Conservation (phyloP, 2,329 filamentous ascomycete species). For the Exserohilum turcica region DNA sequence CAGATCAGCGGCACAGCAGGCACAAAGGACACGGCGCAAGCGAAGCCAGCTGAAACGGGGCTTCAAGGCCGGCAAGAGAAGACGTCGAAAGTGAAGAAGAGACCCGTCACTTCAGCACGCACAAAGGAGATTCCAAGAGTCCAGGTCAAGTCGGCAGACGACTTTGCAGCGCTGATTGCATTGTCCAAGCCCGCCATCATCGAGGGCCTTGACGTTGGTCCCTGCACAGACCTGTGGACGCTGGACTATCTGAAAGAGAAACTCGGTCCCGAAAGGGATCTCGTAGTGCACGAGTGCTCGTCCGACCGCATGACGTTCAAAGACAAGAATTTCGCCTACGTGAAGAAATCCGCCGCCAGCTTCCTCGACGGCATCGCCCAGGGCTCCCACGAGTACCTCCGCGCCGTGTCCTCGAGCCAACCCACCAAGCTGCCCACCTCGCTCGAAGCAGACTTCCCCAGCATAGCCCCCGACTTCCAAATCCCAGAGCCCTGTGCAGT, state of each 20-base stretch:
- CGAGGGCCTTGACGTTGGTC: slow-evolving; percentile 67
- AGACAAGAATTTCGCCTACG: slow-evolving; percentile 80
- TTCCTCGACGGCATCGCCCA: slow-evolving; percentile 65
- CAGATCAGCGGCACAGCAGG: slow-evolving; percentile 19
- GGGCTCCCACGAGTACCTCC: slow-evolving; percentile 74
- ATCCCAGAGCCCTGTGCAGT: slow-evolving; percentile 57
- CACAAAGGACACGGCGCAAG: slow-evolving; percentile 11
- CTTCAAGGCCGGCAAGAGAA: slow-evolving; percentile 21
- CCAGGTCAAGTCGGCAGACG: slow-evolving; percentile 56
- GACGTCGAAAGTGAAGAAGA: slow-evolving; percentile 10
- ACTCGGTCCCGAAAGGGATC: slow-evolving; percentile 52
- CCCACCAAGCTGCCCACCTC: slow-evolving; percentile 73
- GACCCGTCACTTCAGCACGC: slow-evolving; percentile 12
- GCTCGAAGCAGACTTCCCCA: slow-evolving; percentile 72
- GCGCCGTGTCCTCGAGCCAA: slow-evolving; percentile 71
- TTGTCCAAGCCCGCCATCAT: slow-evolving; percentile 68
- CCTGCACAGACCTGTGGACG: slow-evolving; percentile 71
- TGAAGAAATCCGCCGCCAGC: slow-evolving; percentile 67
- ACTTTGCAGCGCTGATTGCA: slow-evolving; percentile 66
- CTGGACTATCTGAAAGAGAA: slow-evolving; percentile 67
- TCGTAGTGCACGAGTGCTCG: slow-evolving; percentile 74
- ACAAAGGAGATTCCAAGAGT: slow-evolving; percentile 57
- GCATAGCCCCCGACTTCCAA: slow-evolving; percentile 70
- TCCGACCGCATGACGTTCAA: slow-evolving; percentile 77
- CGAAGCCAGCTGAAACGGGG: slow-evolving; percentile 8